Base-by-base conservation (phyloP, 2,329 filamentous ascomycete genomes). In the Fusarium stilboides region DNA sequence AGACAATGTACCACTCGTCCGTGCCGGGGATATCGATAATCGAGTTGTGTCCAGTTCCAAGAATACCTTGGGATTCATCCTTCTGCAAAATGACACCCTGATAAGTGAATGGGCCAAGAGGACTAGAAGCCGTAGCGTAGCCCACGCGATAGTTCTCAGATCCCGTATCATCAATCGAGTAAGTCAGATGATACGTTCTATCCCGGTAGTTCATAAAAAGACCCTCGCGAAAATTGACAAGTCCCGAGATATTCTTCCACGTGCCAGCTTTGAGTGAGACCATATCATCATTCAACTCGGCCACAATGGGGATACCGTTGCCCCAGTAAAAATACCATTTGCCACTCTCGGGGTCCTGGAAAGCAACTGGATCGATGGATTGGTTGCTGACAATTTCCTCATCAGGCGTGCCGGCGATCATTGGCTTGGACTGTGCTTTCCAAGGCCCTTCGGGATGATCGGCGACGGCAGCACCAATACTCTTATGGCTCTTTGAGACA, bases 271-370 rank as follows among this genome's bases (percentile, higher is more conserved):
- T 80, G 67, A 85, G 76, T 0, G 81, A 83, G 1, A 80, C 70
- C 83, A 86, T 85, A 71, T 85, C 80, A 24, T 83, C 80, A 34
- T 74, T 76, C 0, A 85, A 70, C 66, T 85, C 80, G 1, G 83
- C 83, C 17, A 80, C 72, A 0, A 85, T 57, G 0, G 82, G 78
- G 0, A 62, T 62, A 1, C 83, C 81, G 50, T 85, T 85, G 6
- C 89, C 89, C 78, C 90, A 91, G 76, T 89, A 91, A 8, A 91
- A 73, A 64, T 89, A 91, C 54, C 86, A 88, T 39, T 84, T 81
- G 3, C 85, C 86, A 40, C 88, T 78, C 1, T 75, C 84, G 1
- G 88, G 88, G 60, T 91, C 89, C 2, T 86, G 81, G 68, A 91
- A 90, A 0, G 82, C 83, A 2, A 86, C 88, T 0, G 89, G 88